Evolutionary conservation across 768 basidiomycete genomes (phyloP), one percentile per base, ranked within the genome.

Genomic region (Rhizopogon vinicolor): DNA sequence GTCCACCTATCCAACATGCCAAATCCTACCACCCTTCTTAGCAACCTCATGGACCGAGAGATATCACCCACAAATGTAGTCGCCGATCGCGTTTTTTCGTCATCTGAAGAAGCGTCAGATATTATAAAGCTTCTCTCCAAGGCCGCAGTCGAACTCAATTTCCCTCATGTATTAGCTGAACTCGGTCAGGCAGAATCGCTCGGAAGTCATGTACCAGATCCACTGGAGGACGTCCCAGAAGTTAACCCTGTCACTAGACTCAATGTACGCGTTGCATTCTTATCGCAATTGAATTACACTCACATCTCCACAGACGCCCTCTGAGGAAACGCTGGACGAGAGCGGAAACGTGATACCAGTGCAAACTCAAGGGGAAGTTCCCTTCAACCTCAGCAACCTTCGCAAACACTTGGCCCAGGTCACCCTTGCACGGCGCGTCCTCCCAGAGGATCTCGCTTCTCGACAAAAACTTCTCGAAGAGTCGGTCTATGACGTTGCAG

Each of bases 401-500:
- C 84, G 90, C 19, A 78, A 79, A 22, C 86, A 89, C 63, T 79
- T 95, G 18, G 73, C 80, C 3, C 72, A 83, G 56, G 77, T 88
- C n/a, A 70, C 76, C 7, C 76, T 87, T 52, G 83, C 86, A 2
- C 82, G 85, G 37, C 77, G 79, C 3, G 75, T 88, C 6, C 76
- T 89, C 43, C 76, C 83, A 0, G 81, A 85, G 54, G 88, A 93
- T 60, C 68, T 85, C n/a, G 72, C 80, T 14, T 75, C 83, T 1
- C 88, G 93, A 1, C 93, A 96, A 67, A 85, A 85, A 58, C 75
- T 91, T 7, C 80, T 95, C 4, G 93, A 96, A 69, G 82, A 87
- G 43, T 90, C 91, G 2, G 91, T 89, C 4, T 92, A 91, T 67
- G 90, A 93, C 25, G 85, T 91, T 37, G 92, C 93, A 0, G 76